Evolutionary conservation across 1,284 basidiomycete species (phyloP).

Genomic region (Cutaneotrichosporon dermatis): DNA sequence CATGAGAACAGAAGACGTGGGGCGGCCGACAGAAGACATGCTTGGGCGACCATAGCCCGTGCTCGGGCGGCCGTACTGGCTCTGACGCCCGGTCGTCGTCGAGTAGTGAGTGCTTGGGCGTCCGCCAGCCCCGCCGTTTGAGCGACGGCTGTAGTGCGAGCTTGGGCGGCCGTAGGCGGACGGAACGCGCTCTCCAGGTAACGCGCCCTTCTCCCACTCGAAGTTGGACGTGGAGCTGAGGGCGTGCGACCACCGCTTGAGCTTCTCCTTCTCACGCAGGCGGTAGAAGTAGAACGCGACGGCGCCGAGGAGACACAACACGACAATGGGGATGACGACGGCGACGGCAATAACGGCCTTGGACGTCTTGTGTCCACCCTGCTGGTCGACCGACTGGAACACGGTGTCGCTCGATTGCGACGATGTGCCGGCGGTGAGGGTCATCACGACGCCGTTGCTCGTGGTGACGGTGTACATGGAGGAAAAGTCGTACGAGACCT

Average conservation of each 20-base stretch:
- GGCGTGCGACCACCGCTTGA: conserved; percentile 60
- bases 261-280: conserved; percentile 57
- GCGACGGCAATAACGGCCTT: conserved; percentile 72
- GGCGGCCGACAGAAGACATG: conserved; percentile 30
- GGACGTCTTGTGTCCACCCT: conserved; percentile 50
- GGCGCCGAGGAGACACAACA: conserved; percentile 54
- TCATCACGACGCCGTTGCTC: conserved; percentile 28
- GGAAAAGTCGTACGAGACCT: conserved; percentile 39
- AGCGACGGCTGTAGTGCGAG: conserved; percentile 15
- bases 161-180: conserved; percentile 71
- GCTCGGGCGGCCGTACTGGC: conserved; percentile 40
- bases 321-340: conserved; percentile 63
- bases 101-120: conserved; percentile 58
- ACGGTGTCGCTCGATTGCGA: conserved; percentile 50
- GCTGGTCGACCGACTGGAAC: conserved; percentile 39
- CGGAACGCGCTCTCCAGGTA: conserved; percentile 53
- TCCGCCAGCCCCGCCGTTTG: conserved; percentile 2
- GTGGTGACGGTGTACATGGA: conserved; percentile 42
- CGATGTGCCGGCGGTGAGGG: conserved; percentile 29
- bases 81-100: conserved; percentile 33
- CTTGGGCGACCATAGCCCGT: conserved; percentile 21
- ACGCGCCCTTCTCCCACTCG: conserved; percentile 47
- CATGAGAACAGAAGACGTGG: conserved; percentile 40
- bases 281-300: conserved; percentile 58
- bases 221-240: conserved; percentile 40